Evolutionary conservation across 106 monocot genomes (phyloP), one percentile per base, ranked within the genome.

Genomic region (Cymbidium sinense): DNA sequence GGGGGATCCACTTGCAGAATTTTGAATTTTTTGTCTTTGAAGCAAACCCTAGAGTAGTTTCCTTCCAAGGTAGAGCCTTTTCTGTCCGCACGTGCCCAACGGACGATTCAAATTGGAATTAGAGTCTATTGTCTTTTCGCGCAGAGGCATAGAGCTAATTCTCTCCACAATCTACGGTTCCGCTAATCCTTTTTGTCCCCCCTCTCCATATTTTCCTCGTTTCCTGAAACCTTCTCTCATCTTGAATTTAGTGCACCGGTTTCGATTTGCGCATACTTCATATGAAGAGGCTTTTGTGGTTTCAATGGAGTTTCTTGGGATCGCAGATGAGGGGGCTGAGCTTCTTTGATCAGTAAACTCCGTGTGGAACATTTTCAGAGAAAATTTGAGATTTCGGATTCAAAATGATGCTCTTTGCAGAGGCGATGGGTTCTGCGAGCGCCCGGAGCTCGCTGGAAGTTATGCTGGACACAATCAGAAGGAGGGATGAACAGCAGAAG

Each of bases 391-490:
- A 20, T 44, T 44, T 30, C 12, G 54, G 13, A 20, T 29, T 52
- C 19, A 17, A 37, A 72, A 72, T 39, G 8, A 79, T 79, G 81
- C 33, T 79, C 50, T 64, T 78, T n/a, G 76, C 81, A 13, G 77
- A 75, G 51, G 61, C 70, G 29, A 74, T 82, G 77, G 80, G 70
- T 44, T 77, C 84, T 2, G 30, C 70, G 33, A 67, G 76, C 3
- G 43, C 36, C 20, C 41, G 83, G 58, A 92, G 92, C 78, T 92
- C 92, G 20, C 75, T 92, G 43, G 92, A 92, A 79, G 74, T 84
- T 30, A 87, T 92, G 89, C 75, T 92, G 55, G 92, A 92, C 36
- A 23, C 79, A 8, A 69, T 92, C 44, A 81, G 35, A 70, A 55
- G 67, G 76, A 81, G 75, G 55, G 92, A 89, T 34, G 87, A 92